Conservation (phyloP, 208 protist species). For the Crithidia fasciculata region DNA sequence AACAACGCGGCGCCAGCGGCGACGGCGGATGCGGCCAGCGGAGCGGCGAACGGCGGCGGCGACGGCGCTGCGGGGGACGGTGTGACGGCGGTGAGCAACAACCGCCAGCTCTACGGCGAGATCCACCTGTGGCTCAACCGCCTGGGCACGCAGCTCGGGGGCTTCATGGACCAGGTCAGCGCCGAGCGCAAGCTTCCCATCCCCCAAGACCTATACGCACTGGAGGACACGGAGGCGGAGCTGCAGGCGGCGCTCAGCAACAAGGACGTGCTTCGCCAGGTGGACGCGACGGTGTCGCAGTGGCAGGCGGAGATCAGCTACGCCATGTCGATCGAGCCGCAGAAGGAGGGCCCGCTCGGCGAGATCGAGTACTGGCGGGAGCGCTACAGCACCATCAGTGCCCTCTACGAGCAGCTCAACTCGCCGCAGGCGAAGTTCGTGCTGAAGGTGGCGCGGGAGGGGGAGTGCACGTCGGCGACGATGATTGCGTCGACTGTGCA, state of each 20-base stretch:
- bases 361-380: slow-evolving; percentile 98
- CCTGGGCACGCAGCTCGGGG: slow-evolving; percentile 86
- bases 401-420: slow-evolving; percentile 98
- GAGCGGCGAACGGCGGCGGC: background rate
- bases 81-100: slow-evolving; percentile 36
- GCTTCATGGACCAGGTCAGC: slow-evolving; percentile 89
- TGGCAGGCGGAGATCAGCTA: slow-evolving; percentile 93
- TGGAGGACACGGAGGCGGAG: slow-evolving; percentile 81
- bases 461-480: slow-evolving; percentile 84
- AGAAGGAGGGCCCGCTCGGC: slow-evolving; percentile 94
- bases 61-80: slow-evolving; percentile 10
- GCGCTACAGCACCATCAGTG: slow-evolving; percentile 94
- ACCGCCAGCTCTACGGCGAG: slow-evolving; percentile 84
- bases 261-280: slow-evolving; percentile 87
- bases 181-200: slow-evolving; percentile 92
- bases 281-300: slow-evolving; percentile 87
- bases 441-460: slow-evolving; percentile 90
- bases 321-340: slow-evolving; percentile 90
- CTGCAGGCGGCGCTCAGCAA: slow-evolving; percentile 79
- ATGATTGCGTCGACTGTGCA: slow-evolving; percentile 92
- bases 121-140: slow-evolving; percentile 87
- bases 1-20: background rate
- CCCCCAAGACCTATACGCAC: slow-evolving; percentile 68
- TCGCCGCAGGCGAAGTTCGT: slow-evolving; percentile 93
- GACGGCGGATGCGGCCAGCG: background rate